Evolutionary conservation across 208 protist genomes (phyloP).

Genomic region (Trypanosoma conorhini): DNA sequence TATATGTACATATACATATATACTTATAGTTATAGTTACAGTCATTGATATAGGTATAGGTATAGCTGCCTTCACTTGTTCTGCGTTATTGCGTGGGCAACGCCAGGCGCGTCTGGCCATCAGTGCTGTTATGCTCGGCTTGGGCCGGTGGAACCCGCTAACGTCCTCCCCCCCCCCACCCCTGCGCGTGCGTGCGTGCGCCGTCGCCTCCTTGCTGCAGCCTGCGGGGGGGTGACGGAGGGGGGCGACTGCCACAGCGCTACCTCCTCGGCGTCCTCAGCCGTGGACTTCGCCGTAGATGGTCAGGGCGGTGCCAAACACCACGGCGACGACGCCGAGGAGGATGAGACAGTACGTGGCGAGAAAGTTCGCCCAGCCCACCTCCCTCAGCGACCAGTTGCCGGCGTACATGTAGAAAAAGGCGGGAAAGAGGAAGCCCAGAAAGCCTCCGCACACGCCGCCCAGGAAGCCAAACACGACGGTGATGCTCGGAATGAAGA

Average conservation of each 20-base stretch:
- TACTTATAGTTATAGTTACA: background rate
- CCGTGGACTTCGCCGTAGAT: slow-evolving; percentile 49
- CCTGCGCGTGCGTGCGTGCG: background rate
- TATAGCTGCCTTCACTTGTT: background rate
- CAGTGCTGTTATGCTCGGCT: background rate
- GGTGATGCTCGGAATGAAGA: slow-evolving; percentile 74
- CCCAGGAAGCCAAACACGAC: slow-evolving; percentile 77
- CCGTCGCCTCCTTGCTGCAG: background rate
- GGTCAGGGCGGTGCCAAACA: slow-evolving; percentile 54
- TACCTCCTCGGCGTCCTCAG: background rate
- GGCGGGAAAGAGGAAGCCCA: slow-evolving; percentile 76
- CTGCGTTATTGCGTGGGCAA: background rate
- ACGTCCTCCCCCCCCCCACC: background rate
- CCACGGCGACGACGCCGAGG: slow-evolving; percentile 64
- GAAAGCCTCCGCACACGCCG: slow-evolving; percentile 59
- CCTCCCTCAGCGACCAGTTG: slow-evolving; percentile 34
- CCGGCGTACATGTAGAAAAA: slow-evolving; percentile 73
- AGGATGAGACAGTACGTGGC: slow-evolving; percentile 63
- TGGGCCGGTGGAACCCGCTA: background rate
- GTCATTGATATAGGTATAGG: background rate
- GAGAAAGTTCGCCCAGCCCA: slow-evolving; percentile 58
- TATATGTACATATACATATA: background rate
- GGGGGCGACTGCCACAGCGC: background rate
- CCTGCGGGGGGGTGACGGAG: background rate
- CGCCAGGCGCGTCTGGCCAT: background rate